phyloP scores from a whole-genome alignment of 768 basidiomycete species.

The Auriscalpium microsporum region DNA sequence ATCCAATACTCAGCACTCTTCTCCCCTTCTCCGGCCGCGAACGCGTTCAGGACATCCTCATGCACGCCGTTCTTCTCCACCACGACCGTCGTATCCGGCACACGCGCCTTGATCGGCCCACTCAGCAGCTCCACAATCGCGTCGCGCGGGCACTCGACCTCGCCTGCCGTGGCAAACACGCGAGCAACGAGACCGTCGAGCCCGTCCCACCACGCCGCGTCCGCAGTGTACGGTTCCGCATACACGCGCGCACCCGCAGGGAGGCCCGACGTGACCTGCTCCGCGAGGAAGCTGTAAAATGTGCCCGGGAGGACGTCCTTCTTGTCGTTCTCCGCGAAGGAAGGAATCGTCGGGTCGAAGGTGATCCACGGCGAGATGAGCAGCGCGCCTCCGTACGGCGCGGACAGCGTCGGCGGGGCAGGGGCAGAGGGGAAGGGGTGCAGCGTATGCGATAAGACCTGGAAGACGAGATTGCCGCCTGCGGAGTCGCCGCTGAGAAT shows the following conservation, averaged over 20 bases:
- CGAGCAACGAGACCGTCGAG: neutral
- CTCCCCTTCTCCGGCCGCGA: neutral
- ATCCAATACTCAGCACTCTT: neutral
- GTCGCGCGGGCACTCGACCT: neutral
- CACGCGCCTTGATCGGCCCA: neutral
- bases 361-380: constrained; percentile 12
- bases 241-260: neutral
- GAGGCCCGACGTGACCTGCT: neutral
- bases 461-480: constrained; percentile 14
- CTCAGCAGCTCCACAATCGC: neutral
- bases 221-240: neutral
- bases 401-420: neutral
- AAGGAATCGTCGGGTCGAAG: neutral
- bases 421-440: constrained; percentile 11
- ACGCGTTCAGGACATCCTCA: neutral
- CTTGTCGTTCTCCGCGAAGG: neutral
- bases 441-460: constrained; percentile 16
- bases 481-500: constrained; percentile 17
- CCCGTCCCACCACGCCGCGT: neutral
- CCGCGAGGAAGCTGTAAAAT: neutral
- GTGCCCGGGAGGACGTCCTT: neutral
- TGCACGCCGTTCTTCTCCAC: neutral
- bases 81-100: neutral
- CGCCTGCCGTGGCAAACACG: neutral
- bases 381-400: constrained; percentile 6